Conservation (phyloP, 2,329 filamentous ascomycete genomes). For the Macrophomina phaseolina region DNA sequence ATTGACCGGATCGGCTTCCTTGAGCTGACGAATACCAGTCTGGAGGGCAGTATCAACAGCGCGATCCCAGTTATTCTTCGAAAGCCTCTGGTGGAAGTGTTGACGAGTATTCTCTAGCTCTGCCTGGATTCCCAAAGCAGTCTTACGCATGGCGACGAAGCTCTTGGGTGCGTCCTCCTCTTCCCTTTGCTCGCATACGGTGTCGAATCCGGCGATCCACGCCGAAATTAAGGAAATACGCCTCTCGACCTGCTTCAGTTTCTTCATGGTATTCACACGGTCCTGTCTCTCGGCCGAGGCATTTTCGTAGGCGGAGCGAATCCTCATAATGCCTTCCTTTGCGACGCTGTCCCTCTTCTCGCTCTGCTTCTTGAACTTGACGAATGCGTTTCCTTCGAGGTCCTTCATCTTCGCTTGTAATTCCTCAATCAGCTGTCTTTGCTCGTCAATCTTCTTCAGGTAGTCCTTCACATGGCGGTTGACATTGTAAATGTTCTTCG, state of each 20-base stretch:
- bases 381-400: constrained; percentile 78
- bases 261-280: constrained; percentile 79
- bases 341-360: constrained; percentile 80
- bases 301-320: constrained; percentile 84
- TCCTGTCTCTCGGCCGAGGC: constrained; percentile 78
- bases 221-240: constrained; percentile 84
- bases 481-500: constrained; percentile 98
- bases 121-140: constrained; percentile 82
- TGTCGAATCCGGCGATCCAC: constrained; percentile 92
- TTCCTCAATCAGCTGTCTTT: constrained; percentile 96
- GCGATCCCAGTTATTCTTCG: constrained; percentile 84
- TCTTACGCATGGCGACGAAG: constrained; percentile 79
- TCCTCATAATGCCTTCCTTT: constrained; percentile 78
- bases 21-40: constrained; percentile 80
- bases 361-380: constrained; percentile 88
- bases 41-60: constrained; percentile 86
- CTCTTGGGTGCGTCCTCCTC: constrained; percentile 70
- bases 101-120: constrained; percentile 91
- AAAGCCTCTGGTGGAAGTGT: constrained; percentile 84
- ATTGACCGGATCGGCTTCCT: constrained; percentile 67
- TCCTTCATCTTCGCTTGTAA: constrained; percentile 92
- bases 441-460: constrained; percentile 98
- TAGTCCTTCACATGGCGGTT: constrained; percentile 99
- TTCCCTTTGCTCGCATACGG: constrained; percentile 74
- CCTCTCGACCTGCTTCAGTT: constrained; percentile 79